phyloP scores from a whole-genome alignment of 2,329 filamentous ascomycete genomes.

The Dothistroma pini region DNA sequence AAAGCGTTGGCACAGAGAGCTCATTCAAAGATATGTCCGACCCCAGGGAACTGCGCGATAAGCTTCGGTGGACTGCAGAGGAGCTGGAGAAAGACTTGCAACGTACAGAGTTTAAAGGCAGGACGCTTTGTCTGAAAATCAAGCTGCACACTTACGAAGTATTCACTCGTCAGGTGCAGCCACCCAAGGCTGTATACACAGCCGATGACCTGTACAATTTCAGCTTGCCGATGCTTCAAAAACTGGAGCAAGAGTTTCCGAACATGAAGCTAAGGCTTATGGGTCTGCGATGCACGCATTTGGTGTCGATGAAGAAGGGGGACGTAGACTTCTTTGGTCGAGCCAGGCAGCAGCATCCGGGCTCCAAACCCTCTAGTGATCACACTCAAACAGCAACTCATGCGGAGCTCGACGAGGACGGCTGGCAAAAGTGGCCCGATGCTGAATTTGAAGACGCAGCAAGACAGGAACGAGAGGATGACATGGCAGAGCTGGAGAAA shows the following conservation, averaged over 20 bases:
- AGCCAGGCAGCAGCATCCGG: conserved; percentile 23
- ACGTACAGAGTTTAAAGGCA: conserved; percentile 76
- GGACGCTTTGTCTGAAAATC: conserved; percentile 87
- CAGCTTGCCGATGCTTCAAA: conserved; percentile 75
- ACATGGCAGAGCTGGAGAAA: conserved; percentile 58
- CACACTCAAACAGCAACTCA: conserved; percentile 33
- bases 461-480: conserved; percentile 56
- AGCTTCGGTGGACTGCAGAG: conserved; percentile 75
- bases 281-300: conserved; percentile 81
- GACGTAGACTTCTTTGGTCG: conserved; percentile 76
- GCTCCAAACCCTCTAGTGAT: conserved; percentile 2
- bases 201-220: conserved; percentile 82
- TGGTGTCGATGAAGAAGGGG: conserved; percentile 79
- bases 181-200: conserved; percentile 65
- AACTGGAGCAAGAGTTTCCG: conserved; percentile 78
- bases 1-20: conserved; percentile 89
- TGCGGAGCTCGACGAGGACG: conserved; percentile 43
- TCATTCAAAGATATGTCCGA: conserved; percentile 81
- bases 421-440: conserved; percentile 68
- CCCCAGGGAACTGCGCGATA: conserved; percentile 64
- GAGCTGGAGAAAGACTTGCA: conserved; percentile 83
- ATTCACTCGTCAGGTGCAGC: conserved; percentile 73
- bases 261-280: conserved; percentile 77
- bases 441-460: conserved; percentile 62
- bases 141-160: conserved; percentile 95